These are phyloP conservation scores for Amyloporia xantha DNA, from an alignment of 768 basidiomycete species.

Conservation along the genomic window DNA sequence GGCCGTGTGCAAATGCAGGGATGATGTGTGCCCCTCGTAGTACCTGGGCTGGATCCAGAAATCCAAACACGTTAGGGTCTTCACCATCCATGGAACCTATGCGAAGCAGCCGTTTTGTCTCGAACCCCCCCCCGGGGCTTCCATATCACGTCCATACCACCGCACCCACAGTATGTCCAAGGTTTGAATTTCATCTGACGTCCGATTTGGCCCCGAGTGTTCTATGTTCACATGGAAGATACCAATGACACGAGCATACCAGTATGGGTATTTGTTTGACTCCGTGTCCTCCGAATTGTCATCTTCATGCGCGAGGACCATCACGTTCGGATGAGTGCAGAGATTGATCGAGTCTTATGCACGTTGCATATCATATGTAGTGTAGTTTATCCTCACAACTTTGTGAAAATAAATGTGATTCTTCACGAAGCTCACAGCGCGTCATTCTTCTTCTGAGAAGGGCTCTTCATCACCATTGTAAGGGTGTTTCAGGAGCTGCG, in stretches of 20 bases:
- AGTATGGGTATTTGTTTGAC: constrained; percentile 16
- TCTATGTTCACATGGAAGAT: constrained; percentile 25
- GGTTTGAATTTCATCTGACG: neutral
- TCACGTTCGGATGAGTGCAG: constrained; percentile 27
- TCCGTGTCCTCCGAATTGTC: neutral
- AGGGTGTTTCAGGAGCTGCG: constrained; percentile 16
- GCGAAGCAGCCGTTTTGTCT: constrained; percentile 25
- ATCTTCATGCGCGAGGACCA: constrained; percentile 14
- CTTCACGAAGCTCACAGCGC: constrained; percentile 8
- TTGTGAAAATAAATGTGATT: constrained; percentile 27
- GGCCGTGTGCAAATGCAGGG: constrained; percentile 30
- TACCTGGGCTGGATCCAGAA: constrained; percentile 37
- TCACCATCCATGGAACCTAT: constrained; percentile 31
- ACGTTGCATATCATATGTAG: constrained; percentile 35
- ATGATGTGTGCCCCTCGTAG: constrained; percentile 36
- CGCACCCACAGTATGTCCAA: constrained; percentile 36
- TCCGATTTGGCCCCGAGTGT: too few species aligned
- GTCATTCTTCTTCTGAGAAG: constrained; percentile 17
- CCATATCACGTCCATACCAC: constrained; percentile 29
- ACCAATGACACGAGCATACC: constrained; percentile 23
- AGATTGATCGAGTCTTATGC: constrained; percentile 37
- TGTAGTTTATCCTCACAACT: constrained; percentile 31
- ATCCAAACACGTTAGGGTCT: constrained; percentile 32
- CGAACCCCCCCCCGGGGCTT: constrained; percentile 23
- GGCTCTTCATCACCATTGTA: constrained; percentile 23